Percentiles rank a stretch among this genome's conserved stretches.
These are phyloP conservation scores for Moringa oleifera DNA, from an alignment of 345 rosid species.

Conservation along the genomic window DNA sequence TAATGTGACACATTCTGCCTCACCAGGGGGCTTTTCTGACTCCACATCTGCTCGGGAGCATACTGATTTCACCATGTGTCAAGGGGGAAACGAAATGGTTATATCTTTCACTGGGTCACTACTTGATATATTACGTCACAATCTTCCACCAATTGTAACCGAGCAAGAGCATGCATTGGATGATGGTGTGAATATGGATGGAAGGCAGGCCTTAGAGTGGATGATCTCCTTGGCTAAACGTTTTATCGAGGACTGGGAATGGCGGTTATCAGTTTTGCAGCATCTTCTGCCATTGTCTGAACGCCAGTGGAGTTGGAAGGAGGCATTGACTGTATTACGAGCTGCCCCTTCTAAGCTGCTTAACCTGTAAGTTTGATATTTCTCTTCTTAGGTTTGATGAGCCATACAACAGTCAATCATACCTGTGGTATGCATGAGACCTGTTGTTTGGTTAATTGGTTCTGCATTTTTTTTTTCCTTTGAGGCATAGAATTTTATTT, in stretches of 20 bases:
- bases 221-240: slow-evolving; percentile 60
- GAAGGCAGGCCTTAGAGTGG: slow-evolving; percentile 89
- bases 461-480: neutral
- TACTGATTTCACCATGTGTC: slow-evolving; percentile 36
- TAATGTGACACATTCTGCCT: slow-evolving; percentile 50
- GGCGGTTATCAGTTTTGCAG: slow-evolving; percentile 92
- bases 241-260: slow-evolving; percentile 93
- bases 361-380: slow-evolving; percentile 67
- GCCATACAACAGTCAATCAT: neutral
- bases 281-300: slow-evolving; percentile 86
- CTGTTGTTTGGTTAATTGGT: neutral
- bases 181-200: slow-evolving; percentile 47
- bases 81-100: slow-evolving; percentile 66
- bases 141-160: slow-evolving; percentile 51
- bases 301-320: slow-evolving; percentile 88
- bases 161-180: slow-evolving; percentile 52
- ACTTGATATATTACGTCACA: slow-evolving; percentile 59
- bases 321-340: slow-evolving; percentile 77
- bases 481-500: too few relatives aligned
- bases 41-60: slow-evolving; percentile 36
- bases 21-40: slow-evolving; percentile 45
- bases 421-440: neutral
- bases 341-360: slow-evolving; percentile 95
- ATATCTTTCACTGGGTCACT: slow-evolving; percentile 69
- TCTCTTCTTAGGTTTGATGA: slow-evolving; percentile 12